A percentile compares a stretch with the other conserved stretches of the same genome.
These are phyloP conservation scores for Psilocybe azurescens DNA, from an alignment of 768 basidiomycete genomes.

Conservation along the genomic window DNA sequence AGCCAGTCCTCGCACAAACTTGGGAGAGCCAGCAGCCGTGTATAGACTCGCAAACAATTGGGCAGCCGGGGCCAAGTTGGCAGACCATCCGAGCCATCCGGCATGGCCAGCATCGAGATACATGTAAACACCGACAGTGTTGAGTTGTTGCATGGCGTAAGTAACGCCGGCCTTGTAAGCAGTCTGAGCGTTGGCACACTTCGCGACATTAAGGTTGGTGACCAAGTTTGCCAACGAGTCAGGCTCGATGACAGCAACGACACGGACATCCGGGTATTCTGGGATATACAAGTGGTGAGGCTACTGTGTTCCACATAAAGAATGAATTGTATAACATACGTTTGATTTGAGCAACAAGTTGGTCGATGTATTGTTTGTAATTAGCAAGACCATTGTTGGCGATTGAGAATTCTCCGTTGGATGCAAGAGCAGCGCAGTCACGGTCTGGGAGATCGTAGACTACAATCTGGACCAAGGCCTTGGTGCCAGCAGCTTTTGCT, in stretches of 20 bases:
- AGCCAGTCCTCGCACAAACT: conserved; percentile 65
- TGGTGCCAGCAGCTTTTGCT: conserved; percentile 48
- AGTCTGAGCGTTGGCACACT: conserved; percentile 57
- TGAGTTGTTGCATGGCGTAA: conserved; percentile 62
- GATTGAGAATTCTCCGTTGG: conserved; percentile 69
- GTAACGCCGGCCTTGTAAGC: conserved; percentile 57
- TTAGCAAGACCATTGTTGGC: conserved; percentile 59
- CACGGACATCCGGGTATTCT: conserved; percentile 65
- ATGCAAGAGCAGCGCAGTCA: conserved; percentile 69
- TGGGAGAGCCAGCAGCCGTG: conserved; percentile 55
- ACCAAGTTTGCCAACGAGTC: conserved; percentile 74
- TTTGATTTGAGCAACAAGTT: conserved; percentile 60
- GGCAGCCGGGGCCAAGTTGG: conserved; percentile 64
- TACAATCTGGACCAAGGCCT: conserved; percentile 56
- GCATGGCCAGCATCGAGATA: conserved; percentile 70
- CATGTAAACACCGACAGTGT: conserved; percentile 59
- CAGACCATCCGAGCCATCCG: conserved; percentile 74
- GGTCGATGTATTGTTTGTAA: conserved; percentile 67
- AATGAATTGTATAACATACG: conserved; percentile 33
- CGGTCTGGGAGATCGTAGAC: conserved; percentile 69
- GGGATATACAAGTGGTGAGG: neutral
- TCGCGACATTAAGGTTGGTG: conserved; percentile 64
- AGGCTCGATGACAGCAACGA: conserved; percentile 70
- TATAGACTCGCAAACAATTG: conserved; percentile 56
- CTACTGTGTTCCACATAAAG: neutral